Percentiles rank a stretch among this genome's conserved stretches.
phyloP scores from a whole-genome alignment of 2,329 filamentous ascomycete genomes.

The Apiospora aurea region DNA sequence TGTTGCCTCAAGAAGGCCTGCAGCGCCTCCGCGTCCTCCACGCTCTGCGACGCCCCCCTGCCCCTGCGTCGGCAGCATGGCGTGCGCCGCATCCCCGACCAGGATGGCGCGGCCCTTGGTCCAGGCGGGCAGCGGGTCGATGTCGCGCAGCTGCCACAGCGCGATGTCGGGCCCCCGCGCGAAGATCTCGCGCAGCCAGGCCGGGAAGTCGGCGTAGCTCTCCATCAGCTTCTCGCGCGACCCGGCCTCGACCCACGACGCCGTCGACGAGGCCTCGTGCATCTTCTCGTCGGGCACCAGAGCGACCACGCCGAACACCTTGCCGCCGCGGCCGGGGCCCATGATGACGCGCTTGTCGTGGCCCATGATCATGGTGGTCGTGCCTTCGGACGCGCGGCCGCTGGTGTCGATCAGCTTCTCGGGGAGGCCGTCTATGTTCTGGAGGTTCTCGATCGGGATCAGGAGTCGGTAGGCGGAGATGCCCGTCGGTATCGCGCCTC shows the following conservation, averaged over 20 bases:
- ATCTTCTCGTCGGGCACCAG: slow-evolving; percentile 52
- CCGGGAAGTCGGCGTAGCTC: slow-evolving; percentile 50
- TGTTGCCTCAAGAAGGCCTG: slow-evolving; percentile 39
- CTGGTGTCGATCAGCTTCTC: slow-evolving; percentile 40
- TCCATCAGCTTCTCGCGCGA: slow-evolving; percentile 45
- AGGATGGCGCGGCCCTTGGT: slow-evolving; percentile 36
- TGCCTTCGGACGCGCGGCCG: slow-evolving; percentile 42
- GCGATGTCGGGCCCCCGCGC: slow-evolving; percentile 42
- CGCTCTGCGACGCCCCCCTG: slow-evolving; percentile 49
- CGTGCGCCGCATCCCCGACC: slow-evolving; percentile 31
- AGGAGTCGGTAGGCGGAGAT: slow-evolving; percentile 49
- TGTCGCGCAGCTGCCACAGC: slow-evolving; percentile 54
- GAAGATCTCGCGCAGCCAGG: slow-evolving; percentile 47
- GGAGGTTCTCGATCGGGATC: slow-evolving; percentile 29
- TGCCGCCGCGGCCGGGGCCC: slow-evolving; percentile 50
- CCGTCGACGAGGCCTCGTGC: slow-evolving; percentile 41
- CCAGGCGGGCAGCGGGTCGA: slow-evolving; percentile 49
- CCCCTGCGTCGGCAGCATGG: slow-evolving; percentile 46
- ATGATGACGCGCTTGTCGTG: slow-evolving; percentile 51
- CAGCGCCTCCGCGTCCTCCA: slow-evolving; percentile 49
- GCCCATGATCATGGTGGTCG: slow-evolving; percentile 54
- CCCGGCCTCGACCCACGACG: slow-evolving; percentile 50
- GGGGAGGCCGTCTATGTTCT: slow-evolving; percentile 28
- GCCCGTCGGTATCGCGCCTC: slow-evolving; percentile 42
- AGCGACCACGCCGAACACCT: slow-evolving; percentile 51